Evolutionary conservation across 2,329 filamentous ascomycete species (phyloP).

Genomic region (Purpureocillium lavendulum): DNA sequence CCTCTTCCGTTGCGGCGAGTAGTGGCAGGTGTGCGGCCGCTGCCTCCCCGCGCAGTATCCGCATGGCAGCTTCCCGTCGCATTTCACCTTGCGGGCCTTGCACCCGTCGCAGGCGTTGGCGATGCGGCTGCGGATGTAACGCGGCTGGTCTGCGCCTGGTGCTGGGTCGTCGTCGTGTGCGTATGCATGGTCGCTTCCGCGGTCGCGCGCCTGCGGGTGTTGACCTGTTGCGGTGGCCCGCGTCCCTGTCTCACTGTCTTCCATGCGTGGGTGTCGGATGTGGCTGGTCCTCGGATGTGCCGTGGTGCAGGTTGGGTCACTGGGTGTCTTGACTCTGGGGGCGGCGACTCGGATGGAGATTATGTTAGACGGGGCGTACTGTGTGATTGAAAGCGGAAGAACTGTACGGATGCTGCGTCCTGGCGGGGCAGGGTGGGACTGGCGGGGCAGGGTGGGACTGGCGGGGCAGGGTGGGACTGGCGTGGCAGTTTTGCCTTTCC

Average conservation of each 20-base stretch:
- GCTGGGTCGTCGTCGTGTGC: not conserved
- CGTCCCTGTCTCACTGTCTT: not conserved
- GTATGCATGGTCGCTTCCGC: not conserved
- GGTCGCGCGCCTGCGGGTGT: not conserved
- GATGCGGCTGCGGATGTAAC: slow-evolving; percentile 33
- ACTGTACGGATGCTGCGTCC: no score
- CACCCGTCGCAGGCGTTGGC: slow-evolving; percentile 46
- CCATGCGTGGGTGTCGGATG: not conserved
- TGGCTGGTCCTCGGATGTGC: no score
- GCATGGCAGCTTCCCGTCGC: slow-evolving; percentile 45
- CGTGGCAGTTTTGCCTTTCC: no score
- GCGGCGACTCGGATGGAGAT: no score
- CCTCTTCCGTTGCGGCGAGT: slow-evolving; percentile 35
- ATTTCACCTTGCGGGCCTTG: slow-evolving; percentile 47
- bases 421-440: no score
- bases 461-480: no score
- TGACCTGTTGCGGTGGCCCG: not conserved
- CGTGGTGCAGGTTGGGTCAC: no score
- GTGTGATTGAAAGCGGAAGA: no score
- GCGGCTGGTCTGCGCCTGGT: not conserved
- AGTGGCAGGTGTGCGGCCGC: slow-evolving; percentile 35
- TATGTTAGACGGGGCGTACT: no score
- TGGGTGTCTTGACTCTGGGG: no score
- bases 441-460: no score
- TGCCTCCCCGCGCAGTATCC: slow-evolving; percentile 38